Base-by-base conservation (phyloP, 192 early-diverging fungal genomes). In the Backusella tuberculispora region DNA sequence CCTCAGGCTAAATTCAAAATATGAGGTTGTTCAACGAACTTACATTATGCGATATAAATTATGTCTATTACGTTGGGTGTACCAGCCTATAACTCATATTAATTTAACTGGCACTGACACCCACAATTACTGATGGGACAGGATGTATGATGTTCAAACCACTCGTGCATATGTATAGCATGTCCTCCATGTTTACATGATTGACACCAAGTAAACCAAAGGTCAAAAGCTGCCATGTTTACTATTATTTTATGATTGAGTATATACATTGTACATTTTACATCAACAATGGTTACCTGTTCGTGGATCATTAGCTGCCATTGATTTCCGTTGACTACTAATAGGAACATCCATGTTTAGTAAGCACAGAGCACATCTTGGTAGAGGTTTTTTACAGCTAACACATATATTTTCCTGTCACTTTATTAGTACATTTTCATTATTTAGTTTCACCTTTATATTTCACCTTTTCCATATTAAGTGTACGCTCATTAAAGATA, bases 151-250 rank as follows among this genome's bases (percentile, higher is more conserved):
- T 87, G 90, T 64, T 88, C 80, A 78, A 99, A 99, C 98, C 98
- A 99, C 45, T 92, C 86, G 45, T 88, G 79, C 83, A 99, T 88
- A 74, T 99, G 98, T 24, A 87, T 84, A 2, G 93, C 91, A 79
- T 99, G 98, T 2, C 98, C 98, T 40, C 98, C 98, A 80, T 99
- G 98, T 9, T 92, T 86, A 81, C 98, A 99, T 10, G 93, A 93
- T 81, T 97, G 95, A 83, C 98, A 99, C 98, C 98, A 99, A 19
- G 95, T 96, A 78, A 98, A 99, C 97, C 96, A 99, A 42, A 89
- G 81, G 72, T 95, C 89, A 79, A 95, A 92, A 44, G 90, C 90
- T 46, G 80, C 77, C 17, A 84, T 83, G 68, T 85, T 85, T 72
- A 74, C 79, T 78, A 77, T 60, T 13, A 13, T 69, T 34, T 47